Percentiles rank a stretch among this genome's conserved stretches.
phyloP scores from a whole-genome alignment of 176 grass and related monocot genomes.

The Saccharum officinarum region DNA sequence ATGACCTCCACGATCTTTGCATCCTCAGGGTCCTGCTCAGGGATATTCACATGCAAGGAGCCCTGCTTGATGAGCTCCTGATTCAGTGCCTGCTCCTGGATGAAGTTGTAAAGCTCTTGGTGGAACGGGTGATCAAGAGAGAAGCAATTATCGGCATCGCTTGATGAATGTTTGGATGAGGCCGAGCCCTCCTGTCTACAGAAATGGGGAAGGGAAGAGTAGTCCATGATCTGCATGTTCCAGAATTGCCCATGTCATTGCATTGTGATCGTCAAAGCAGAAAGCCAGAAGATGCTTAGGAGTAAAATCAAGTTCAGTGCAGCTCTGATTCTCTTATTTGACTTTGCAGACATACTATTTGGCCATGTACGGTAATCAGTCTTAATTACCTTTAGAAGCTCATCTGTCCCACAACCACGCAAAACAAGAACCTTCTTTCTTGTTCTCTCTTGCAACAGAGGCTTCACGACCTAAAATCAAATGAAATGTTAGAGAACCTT shows the following conservation, averaged over 20 bases:
- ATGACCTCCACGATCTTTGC: constrained; percentile 71
- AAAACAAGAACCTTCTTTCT: constrained; percentile 88
- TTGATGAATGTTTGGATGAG: constrained; percentile 45
- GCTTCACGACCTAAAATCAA: constrained; percentile 79
- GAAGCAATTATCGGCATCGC: constrained; percentile 46
- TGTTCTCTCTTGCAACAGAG: constrained; percentile 92
- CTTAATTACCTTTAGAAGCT: constrained; percentile 75
- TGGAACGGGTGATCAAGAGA: constrained; percentile 83
- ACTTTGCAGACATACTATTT: not conserved
- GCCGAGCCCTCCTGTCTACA: constrained; percentile 63
- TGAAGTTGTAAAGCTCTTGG: constrained; percentile 80
- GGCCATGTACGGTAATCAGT: not conserved
- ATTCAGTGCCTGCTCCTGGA: constrained; percentile 57
- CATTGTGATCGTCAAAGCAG: not conserved
- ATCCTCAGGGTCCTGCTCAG: constrained; percentile 60
- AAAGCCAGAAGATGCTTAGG: not conserved
- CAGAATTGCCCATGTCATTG: constrained; percentile 1
- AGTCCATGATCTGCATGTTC: constrained; percentile 80
- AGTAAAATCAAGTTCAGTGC: not conserved
- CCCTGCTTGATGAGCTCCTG: constrained; percentile 61
- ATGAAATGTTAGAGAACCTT: constrained; percentile 10
- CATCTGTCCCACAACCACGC: constrained; percentile 68
- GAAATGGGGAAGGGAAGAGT: constrained; percentile 77
- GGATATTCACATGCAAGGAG: constrained; percentile 72
- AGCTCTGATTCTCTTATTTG: not conserved